phyloP scores from a whole-genome alignment of 2,329 filamentous ascomycete species.

The Fusarium pseudograminearum region DNA sequence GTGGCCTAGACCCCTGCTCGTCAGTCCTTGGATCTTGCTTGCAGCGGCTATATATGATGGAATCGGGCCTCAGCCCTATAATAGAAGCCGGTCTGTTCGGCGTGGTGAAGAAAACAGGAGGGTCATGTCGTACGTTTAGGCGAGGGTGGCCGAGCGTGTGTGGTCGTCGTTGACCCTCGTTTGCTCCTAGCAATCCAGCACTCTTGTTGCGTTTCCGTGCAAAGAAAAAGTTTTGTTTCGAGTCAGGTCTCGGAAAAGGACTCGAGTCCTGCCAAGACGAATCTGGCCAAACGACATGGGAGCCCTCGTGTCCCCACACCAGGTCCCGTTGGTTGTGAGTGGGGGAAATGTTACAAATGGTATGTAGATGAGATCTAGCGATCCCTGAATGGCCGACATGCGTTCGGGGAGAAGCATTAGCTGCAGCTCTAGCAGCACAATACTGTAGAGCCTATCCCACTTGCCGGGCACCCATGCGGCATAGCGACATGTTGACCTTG shows the following conservation, averaged over 20 bases:
- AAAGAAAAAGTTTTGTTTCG: neutral
- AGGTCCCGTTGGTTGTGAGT: slow-evolving; percentile 11
- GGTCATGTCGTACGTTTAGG: neutral
- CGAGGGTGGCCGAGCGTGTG: neutral
- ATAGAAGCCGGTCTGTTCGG: slow-evolving; percentile 10
- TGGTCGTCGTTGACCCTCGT: neutral
- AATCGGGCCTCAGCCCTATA: slow-evolving; percentile 39
- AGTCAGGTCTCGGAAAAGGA: slow-evolving; percentile 12
- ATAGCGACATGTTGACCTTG: slow-evolving; percentile 4
- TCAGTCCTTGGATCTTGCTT: slow-evolving; percentile 37
- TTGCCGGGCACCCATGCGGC: slow-evolving; percentile 3
- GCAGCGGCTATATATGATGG: slow-evolving; percentile 23
- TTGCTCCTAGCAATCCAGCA: neutral
- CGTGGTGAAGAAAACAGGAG: neutral
- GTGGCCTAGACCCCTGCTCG: slow-evolving; percentile 17
- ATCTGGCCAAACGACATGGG: slow-evolving; percentile 17
- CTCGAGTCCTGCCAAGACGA: slow-evolving; percentile 27
- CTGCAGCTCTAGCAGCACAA: slow-evolving; percentile 25
- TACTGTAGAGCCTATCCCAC: slow-evolving; percentile 11
- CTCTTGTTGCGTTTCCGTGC: neutral
- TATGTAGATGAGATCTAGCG: slow-evolving; percentile 28
- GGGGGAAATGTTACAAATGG: slow-evolving; percentile 23
- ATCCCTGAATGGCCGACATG: slow-evolving; percentile 24
- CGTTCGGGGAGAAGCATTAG: slow-evolving; percentile 29
- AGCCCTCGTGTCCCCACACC: slow-evolving; percentile 23